Base-by-base conservation (phyloP, 202 grass and related monocot genomes). In the Bolboschoenoplectus hybrid region DNA sequence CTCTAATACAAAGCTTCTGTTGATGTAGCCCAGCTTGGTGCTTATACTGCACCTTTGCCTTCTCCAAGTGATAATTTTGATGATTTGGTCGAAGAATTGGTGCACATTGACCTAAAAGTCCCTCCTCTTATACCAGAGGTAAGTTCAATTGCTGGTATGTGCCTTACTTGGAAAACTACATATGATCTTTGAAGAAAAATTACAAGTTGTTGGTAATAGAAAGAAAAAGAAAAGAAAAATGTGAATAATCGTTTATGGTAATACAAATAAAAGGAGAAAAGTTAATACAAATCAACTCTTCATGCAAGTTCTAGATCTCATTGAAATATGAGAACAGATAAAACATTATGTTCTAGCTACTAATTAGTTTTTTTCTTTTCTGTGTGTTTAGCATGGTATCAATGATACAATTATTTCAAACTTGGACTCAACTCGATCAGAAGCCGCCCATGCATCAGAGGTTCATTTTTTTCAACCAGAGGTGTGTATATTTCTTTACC, bases 61-160 rank as follows among this genome's bases (percentile, higher is more conserved):
- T 93, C 88, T 1, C 91, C 88, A 55, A 53, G 11, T 4, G 88
- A 91, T 45, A 91, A 46, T 87, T 90, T 89, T 35, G 88, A 93
- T 86, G 91, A 83, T 61, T 82, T 70, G 32, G 41, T 87, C 49
- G 91, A 95, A 84, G 91, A 95, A 90, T 83, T 75, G 0, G 63
- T 80, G 2, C 85, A 55, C 68, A 74, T 74, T 1, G 70, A 87
- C 39, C 65, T 95, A 58, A 85, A 88, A 74, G 82, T 89, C 82
- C 67, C 34, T 9, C 20, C 73, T 41, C 71, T 69, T 71, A 17
- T 81, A 46, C 71, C 63, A 44, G 16, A 80, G 85, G 85, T 81
- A 72, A 57, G 12, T 35, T 9, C 38, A 69, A 43, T 69, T 69
- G 35, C 36, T 17, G 11, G 38, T 17, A 7, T 44, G 0, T n/a